Percentiles rank a stretch among this genome's conserved stretches.
Evolutionary conservation across 148 eudicot genomes (phyloP).

Genomic region (Diospyros lotus): DNA sequence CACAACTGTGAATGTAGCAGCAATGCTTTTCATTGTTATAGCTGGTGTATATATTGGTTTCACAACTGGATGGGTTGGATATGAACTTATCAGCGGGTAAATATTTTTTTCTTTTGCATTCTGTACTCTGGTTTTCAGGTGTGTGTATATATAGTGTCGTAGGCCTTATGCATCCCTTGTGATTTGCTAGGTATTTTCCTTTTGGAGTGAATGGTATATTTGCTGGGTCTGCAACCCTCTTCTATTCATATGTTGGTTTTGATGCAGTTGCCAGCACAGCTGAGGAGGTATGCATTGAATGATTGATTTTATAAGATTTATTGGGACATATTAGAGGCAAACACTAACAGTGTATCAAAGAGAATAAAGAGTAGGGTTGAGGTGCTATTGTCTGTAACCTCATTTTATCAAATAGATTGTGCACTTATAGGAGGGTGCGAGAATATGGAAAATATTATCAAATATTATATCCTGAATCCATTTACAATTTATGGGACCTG

Average conservation of each 20-base stretch:
- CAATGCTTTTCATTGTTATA: constrained; percentile 65
- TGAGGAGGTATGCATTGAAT: constrained; percentile 36
- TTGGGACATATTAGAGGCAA: no score
- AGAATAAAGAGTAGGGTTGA: no score
- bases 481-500: no score
- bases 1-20: constrained; percentile 73
- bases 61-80: constrained; percentile 89
- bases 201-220: constrained; percentile 55
- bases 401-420: no score
- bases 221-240: constrained; percentile 60
- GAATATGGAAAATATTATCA: no score
- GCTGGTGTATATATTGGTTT: constrained; percentile 82
- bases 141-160: background rate
- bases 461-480: no score
- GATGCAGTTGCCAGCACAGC: constrained; percentile 62
- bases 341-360: background rate
- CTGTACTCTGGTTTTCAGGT: background rate
- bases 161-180: background rate
- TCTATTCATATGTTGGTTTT: constrained; percentile 60
- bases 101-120: background rate
- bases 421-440: no score
- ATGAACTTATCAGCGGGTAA: constrained; percentile 60
- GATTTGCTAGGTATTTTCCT: constrained; percentile 41
- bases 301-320: no score
- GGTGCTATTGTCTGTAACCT: no score